phyloP scores from a whole-genome alignment of 2,329 filamentous ascomycete species.

The Aureobasidium sp. region DNA sequence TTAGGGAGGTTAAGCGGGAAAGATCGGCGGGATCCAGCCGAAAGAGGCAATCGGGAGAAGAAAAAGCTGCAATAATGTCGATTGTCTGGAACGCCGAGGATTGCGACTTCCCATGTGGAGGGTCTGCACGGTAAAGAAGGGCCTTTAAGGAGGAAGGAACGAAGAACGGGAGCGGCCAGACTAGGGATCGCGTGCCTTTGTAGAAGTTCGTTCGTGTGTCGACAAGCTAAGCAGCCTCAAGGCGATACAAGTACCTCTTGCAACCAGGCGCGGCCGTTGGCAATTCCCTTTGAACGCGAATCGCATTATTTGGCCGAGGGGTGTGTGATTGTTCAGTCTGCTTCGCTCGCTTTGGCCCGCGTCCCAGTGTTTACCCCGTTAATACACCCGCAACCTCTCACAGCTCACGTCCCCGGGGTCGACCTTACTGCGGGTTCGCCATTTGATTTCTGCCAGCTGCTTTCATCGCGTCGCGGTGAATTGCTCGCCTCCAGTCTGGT shows the following conservation, averaged over 20 bases:
- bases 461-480: background rate
- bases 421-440: slow-evolving; percentile 10
- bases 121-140: slow-evolving; percentile 4
- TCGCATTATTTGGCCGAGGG: slow-evolving; percentile 10
- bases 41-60: background rate
- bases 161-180: background rate
- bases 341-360: slow-evolving; percentile 12
- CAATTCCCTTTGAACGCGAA: background rate
- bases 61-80: slow-evolving; percentile 1
- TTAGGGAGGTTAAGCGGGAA: background rate
- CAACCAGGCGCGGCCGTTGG: background rate
- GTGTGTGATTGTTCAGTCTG: slow-evolving; percentile 7
- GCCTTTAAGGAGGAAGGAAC: background rate
- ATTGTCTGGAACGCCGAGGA: slow-evolving; percentile 14
- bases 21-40: background rate
- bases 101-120: slow-evolving; percentile 14
- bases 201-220: background rate
- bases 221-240: background rate
- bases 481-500: slow-evolving; percentile 1
- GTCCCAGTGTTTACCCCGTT: slow-evolving; percentile 13
- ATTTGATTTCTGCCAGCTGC: slow-evolving; percentile 8
- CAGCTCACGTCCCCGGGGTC: slow-evolving; percentile 13
- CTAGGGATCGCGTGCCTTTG: slow-evolving; percentile 7
- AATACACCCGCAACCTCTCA: slow-evolving; percentile 14
- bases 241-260: background rate